phyloP scores from a whole-genome alignment of 768 basidiomycete genomes.

The Mycena leptocephala region DNA sequence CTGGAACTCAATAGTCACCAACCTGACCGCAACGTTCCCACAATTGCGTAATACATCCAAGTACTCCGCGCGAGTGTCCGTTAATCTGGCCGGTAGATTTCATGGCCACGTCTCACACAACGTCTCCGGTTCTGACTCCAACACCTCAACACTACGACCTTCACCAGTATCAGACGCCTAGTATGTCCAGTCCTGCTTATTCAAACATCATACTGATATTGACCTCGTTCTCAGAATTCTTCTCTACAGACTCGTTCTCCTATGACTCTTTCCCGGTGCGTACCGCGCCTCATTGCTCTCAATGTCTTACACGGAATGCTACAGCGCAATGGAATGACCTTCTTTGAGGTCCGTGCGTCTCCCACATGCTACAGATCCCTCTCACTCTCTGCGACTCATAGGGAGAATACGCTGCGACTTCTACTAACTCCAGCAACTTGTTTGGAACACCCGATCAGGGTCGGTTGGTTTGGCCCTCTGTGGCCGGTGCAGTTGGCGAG shows the following conservation, averaged over 20 bases:
- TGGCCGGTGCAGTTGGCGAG: constrained; percentile 58
- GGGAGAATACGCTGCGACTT: constrained; percentile 79
- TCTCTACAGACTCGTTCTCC: constrained; percentile 57
- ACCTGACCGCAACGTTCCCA: constrained; percentile 66
- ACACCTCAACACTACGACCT: constrained; percentile 69
- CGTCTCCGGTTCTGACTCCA: constrained; percentile 55
- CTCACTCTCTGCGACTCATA: constrained; percentile 29
- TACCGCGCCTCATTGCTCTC: not conserved
- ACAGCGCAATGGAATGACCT: constrained; percentile 74
- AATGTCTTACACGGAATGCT: not conserved
- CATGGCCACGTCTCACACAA: constrained; percentile 63
- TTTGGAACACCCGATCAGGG: constrained; percentile 63
- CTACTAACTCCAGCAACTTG: constrained; percentile 65
- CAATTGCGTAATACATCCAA: constrained; percentile 56
- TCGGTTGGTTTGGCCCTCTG: constrained; percentile 67
- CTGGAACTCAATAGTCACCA: constrained; percentile 67
- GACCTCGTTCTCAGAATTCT: constrained; percentile 51
- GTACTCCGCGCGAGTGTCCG: not conserved
- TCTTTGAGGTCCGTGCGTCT: constrained; percentile 63
- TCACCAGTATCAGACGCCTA: constrained; percentile 72
- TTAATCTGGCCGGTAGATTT: constrained; percentile 56
- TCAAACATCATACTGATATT: not conserved
- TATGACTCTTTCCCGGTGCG: constrained; percentile 55
- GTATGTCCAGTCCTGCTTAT: constrained; percentile 43
- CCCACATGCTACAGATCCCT: not conserved